phyloP scores from a whole-genome alignment of 192 early-diverging fungal species.

The Backusella circina region DNA sequence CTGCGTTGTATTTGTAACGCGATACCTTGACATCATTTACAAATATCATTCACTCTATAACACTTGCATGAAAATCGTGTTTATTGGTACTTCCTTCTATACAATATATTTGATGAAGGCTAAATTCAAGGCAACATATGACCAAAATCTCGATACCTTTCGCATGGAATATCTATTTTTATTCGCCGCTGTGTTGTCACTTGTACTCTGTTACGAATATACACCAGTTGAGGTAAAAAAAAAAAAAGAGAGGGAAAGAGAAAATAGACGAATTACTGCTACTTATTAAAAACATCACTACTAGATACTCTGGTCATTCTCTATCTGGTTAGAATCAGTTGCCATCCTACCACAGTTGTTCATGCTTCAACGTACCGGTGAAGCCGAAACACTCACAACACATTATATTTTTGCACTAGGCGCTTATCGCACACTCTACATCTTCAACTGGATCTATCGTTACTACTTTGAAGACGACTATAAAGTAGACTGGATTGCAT shows the following conservation, averaged over 20 bases:
- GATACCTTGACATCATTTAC: slow-evolving; percentile 89
- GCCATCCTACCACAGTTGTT: slow-evolving; percentile 98
- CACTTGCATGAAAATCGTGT: slow-evolving; percentile 93
- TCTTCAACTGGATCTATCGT: slow-evolving; percentile 95
- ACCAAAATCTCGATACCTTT: slow-evolving; percentile 88
- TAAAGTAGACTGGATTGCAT: slow-evolving; percentile 72
- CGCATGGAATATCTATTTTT: slow-evolving; percentile 74
- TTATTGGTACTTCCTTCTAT: slow-evolving; percentile 82
- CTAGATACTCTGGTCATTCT: slow-evolving; percentile 95
- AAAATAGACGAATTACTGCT: background rate
- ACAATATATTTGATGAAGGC: slow-evolving; percentile 89
- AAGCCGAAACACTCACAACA: slow-evolving; percentile 98
- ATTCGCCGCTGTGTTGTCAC: background rate
- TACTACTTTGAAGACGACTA: slow-evolving; percentile 37
- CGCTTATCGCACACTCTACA: slow-evolving; percentile 82
- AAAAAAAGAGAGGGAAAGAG: background rate
- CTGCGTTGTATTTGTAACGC: slow-evolving; percentile 83
- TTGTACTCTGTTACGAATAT: slow-evolving; percentile 1
- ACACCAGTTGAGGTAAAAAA: background rate
- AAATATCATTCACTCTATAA: slow-evolving; percentile 85
- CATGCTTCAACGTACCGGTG: slow-evolving; percentile 94
- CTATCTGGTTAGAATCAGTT: slow-evolving; percentile 93
- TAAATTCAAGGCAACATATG: slow-evolving; percentile 88
- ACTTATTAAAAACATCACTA: background rate
- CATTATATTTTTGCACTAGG: slow-evolving; percentile 99